Evolutionary conservation across 1,284 basidiomycete genomes (phyloP), one percentile per base, ranked within the genome.

Genomic region (Phellopilus nigrolimitatus): DNA sequence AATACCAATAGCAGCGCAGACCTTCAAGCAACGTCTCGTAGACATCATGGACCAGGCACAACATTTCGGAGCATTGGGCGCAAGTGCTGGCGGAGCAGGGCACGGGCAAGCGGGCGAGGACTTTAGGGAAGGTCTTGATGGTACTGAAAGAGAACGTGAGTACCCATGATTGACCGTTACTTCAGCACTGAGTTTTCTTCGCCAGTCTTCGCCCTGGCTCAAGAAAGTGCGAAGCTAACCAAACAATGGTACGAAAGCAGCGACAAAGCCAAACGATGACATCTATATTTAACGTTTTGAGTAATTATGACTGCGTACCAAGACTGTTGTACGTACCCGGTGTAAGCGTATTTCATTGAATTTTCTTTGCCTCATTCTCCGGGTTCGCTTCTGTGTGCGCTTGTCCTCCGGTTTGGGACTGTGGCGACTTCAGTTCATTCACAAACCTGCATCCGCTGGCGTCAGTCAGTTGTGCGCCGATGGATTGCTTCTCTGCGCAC

Each of bases 21-120:
- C 92, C 25, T 93, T 95, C 67, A 78, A 78, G 13, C 74, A 77
- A 37, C 87, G 92, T 24, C 72, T 95, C 0, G 76, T 85, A 0
- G 84, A 93, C 58, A 74, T 92, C 15, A 81, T 94, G 57, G 92
- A 95, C 66, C 88, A 95, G 62, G 88, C 92, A 1, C 90, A 93
- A 55, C 91, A 95, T 61, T 91, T 91, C 68, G 88, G 85, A 24
- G 81, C 86, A 0, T 72, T 90, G 8, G 81, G 82, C 12, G 73
- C 77, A 19, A 72, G 75, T 34, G 80, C 80, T 48, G 74, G 73
- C 30, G 71, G 75, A 34, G 67, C 70, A n/a, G 72, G 75, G 9
- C 71, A 71, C 17, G 77, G 76, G 19, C 81, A 85, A 54, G 62
- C 69, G 0, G 80, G 88, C 8, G 86, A 88, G 57, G 71, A 77